Evolutionary conservation across 2,329 filamentous ascomycete genomes (phyloP).

Genomic region (Xylaria sp.): DNA sequence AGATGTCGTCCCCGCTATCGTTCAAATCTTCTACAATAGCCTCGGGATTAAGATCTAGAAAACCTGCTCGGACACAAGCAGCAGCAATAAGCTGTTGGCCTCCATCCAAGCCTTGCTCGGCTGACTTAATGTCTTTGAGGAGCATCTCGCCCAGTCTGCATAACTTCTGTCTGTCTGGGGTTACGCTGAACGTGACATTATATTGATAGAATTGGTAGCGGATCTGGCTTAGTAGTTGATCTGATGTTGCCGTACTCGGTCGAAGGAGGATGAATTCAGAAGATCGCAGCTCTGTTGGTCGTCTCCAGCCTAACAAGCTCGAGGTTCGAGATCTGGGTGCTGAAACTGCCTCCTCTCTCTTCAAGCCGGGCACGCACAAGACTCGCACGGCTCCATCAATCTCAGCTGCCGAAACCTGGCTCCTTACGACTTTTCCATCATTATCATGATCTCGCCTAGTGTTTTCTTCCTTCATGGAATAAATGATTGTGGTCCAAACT

Average conservation of each 20-base stretch:
- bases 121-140: conserved; percentile 19
- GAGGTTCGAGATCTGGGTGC: too few relatives aligned
- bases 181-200: not conserved
- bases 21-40: too few relatives aligned
- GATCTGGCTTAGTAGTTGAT: conserved; percentile 1
- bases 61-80: conserved; percentile 16
- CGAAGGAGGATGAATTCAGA: conserved; percentile 9
- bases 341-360: not conserved
- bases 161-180: not conserved
- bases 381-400: not conserved
- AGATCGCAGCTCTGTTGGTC: not conserved
- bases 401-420: not conserved
- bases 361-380: conserved; percentile 6
- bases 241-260: not conserved
- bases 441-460: not conserved
- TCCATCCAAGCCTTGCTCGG: conserved; percentile 22
- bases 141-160: conserved; percentile 16
- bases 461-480: too few relatives aligned
- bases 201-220: not conserved
- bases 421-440: not conserved
- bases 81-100: conserved; percentile 25
- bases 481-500: not conserved
- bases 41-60: conserved; percentile 1
- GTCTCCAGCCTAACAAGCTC: not conserved
- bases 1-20: too few relatives aligned